These are phyloP conservation scores for Lentinula edodes DNA, from an alignment of 768 basidiomycete species.

Conservation along the genomic window DNA sequence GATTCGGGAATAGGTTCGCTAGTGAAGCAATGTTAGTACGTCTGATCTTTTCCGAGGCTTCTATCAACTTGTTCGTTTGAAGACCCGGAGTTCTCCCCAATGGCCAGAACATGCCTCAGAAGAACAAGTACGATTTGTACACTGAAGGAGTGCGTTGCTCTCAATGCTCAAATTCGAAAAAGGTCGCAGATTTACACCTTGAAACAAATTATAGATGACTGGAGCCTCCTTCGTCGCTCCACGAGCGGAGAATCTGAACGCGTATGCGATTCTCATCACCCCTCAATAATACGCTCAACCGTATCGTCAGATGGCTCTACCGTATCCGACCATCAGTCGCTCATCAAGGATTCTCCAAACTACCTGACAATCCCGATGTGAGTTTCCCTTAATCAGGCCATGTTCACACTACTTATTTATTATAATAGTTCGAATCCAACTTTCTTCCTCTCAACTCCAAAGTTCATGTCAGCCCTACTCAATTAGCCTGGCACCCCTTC, in stretches of 20 bases:
- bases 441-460: slow-evolving; percentile 57
- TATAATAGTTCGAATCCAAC: slow-evolving; percentile 49
- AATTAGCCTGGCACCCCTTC: slow-evolving; percentile 64
- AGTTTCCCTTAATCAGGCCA: slow-evolving; percentile 11
- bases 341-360: slow-evolving; percentile 52
- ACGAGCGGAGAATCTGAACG: slow-evolving; percentile 44
- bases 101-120: slow-evolving; percentile 60
- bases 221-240: slow-evolving; percentile 58
- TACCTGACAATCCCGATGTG: slow-evolving; percentile 57
- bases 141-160: slow-evolving; percentile 42
- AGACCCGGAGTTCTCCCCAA: slow-evolving; percentile 53
- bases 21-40: slow-evolving; percentile 46
- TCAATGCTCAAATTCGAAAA: not conserved
- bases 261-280: slow-evolving; percentile 27
- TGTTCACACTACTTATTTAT: not conserved
- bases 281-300: not conserved
- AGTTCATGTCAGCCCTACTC: slow-evolving; percentile 57
- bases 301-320: slow-evolving; percentile 48
- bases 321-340: slow-evolving; percentile 66
- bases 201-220: slow-evolving; percentile 38
- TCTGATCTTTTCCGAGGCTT: not conserved
- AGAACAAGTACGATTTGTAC: slow-evolving; percentile 58
- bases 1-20: slow-evolving; percentile 54
- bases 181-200: not conserved
- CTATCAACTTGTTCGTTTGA: not conserved